Conservation (phyloP, 2,329 filamentous ascomycete genomes). For the Ophiocordyceps camponoti-leonardi region DNA sequence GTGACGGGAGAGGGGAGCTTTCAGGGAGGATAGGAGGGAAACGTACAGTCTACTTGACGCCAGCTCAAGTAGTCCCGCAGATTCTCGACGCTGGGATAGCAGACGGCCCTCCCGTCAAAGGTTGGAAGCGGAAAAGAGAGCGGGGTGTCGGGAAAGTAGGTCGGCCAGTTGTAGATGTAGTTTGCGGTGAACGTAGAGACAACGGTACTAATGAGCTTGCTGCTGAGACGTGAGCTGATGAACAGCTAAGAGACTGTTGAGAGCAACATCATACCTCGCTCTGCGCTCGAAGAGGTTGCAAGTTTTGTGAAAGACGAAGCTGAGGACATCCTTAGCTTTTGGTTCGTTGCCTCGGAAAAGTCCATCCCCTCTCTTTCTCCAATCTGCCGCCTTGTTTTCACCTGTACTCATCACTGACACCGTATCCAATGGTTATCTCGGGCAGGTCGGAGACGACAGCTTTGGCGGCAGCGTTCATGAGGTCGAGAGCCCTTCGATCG, state of each 20-base stretch:
- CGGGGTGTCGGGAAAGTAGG: slow-evolving; percentile 53
- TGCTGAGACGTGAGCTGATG: slow-evolving; percentile 15
- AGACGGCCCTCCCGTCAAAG: slow-evolving; percentile 83
- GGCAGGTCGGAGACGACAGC: slow-evolving; percentile 69
- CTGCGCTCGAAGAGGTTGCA: slow-evolving; percentile 74
- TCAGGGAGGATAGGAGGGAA: slow-evolving; percentile 1
- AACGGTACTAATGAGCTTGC: slow-evolving; percentile 80
- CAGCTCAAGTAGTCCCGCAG: slow-evolving; percentile 91
- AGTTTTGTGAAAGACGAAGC: slow-evolving; percentile 77
- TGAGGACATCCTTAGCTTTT: slow-evolving; percentile 16
- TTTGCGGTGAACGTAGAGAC: slow-evolving; percentile 88
- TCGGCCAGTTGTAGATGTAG: slow-evolving; percentile 68
- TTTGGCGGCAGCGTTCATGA: slow-evolving; percentile 90
- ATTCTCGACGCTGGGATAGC: slow-evolving; percentile 70
- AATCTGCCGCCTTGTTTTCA: slow-evolving; percentile 12
- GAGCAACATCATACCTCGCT: slow-evolving; percentile 38
- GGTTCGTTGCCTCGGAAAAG: not conserved
- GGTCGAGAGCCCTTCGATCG: slow-evolving; percentile 66
- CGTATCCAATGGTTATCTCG: slow-evolving; percentile 78
- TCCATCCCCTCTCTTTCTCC: not conserved
- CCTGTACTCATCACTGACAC: slow-evolving; percentile 89
- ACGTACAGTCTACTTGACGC: slow-evolving; percentile 85
- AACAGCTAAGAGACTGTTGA: not conserved
- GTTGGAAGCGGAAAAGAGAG: slow-evolving; percentile 64
- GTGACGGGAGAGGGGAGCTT: not conserved